Base-by-base conservation (phyloP, 306 rosid species). In the Fragaria ananassa region DNA sequence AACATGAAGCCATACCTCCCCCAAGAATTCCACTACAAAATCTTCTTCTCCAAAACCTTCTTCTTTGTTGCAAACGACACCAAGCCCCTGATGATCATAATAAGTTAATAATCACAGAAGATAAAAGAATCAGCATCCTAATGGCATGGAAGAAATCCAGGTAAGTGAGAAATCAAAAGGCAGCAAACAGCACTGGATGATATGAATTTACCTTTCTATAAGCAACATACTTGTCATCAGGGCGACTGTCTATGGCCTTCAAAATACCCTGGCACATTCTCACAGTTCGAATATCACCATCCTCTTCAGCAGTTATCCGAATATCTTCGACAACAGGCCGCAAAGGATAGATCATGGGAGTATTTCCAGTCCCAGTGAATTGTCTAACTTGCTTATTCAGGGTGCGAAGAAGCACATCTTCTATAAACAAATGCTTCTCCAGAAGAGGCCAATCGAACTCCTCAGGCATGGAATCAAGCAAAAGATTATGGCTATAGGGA, bases 11-110 rank as follows among this genome's bases (percentile, higher is more conserved):
- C 83, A 61, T 89, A 96, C 99, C 98, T 96, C 99, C 79, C 99
- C 99, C 84, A 96, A 70, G 87, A 96, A 96, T 84, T 96, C 99
- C 78, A 96, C 99, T 10, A 96, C 89, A 83, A 96, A 96, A 84
- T 93, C 99, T 72, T 91, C 97, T 79, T 86, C 88, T 5, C 68
- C 81, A 87, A 96, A 92, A 79, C 99, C 99, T 31, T 69, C 93
- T 81, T 88, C 93, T 86, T 87, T 88, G 86, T 92, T 78, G 86
- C 99, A 96, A 81, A 96, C 99, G 68, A 96, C 99, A 37, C 99
- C 98, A 67, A 96, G 98, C 75, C 99, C 99, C 99, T 96, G 76
- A 70, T 81, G 35, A 62, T 70, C 78, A 79, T 76, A 86, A 75
- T 62, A 73, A 84, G 69, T 44, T 70, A 69, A 70, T 60, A 78